phyloP scores from a whole-genome alignment of 2,329 filamentous ascomycete species.

The Helicocarpus griseus region DNA sequence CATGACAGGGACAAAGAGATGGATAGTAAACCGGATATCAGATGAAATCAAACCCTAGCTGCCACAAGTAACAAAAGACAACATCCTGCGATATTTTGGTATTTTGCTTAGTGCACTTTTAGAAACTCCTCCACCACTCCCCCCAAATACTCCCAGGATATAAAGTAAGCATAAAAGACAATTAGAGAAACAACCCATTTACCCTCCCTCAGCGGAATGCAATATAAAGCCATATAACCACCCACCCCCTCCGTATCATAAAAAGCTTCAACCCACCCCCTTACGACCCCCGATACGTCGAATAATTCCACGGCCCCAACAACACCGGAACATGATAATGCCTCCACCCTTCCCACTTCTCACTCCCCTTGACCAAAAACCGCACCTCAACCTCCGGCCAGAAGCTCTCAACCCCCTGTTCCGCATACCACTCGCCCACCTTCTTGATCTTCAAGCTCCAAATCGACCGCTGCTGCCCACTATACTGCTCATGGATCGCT shows the following conservation, averaged over 20 bases:
- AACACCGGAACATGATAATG: slow-evolving; percentile 45
- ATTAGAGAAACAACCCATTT: no score
- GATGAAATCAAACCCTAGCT: no score
- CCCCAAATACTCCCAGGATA: no score
- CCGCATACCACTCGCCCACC: slow-evolving; percentile 39
- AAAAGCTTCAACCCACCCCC: background rate
- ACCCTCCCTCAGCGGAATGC: no score
- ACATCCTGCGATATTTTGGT: no score
- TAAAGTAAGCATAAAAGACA: no score
- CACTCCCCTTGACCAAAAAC: slow-evolving; percentile 39
- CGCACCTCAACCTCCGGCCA: slow-evolving; percentile 43
- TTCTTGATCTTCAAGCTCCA: slow-evolving; percentile 38
- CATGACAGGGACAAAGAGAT: no score
- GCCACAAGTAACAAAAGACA: no score
- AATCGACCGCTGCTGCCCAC: slow-evolving; percentile 23
- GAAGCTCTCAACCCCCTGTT: slow-evolving; percentile 39
- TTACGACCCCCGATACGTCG: slow-evolving; percentile 42
- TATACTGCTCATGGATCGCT: background rate
- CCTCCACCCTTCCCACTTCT: slow-evolving; percentile 34
- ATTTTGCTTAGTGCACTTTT: no score
- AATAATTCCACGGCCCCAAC: slow-evolving; percentile 42
- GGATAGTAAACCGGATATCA: no score
- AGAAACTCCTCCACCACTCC: no score
- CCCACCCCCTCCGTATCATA: no score
- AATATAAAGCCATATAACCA: background rate